Base-by-base conservation (phyloP, 2,329 filamentous ascomycete genomes). In the Sporothrix schenckii region DNA sequence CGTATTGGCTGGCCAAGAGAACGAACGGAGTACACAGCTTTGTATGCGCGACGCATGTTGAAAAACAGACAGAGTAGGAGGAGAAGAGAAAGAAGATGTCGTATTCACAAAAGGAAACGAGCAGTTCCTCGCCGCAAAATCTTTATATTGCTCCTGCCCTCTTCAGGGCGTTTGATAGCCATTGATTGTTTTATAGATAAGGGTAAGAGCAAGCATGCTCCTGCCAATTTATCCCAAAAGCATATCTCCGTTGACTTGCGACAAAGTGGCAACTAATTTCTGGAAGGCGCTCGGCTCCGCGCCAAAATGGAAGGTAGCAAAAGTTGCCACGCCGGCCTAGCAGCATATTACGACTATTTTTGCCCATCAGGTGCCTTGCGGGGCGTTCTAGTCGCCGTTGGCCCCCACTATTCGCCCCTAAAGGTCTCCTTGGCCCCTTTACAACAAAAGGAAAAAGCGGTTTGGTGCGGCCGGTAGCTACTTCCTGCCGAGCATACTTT, bases 181-280 rank as follows among this genome's bases (percentile, higher is more conserved):
- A 52, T 68, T 66, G 34, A 49, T 66, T 30, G 24, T 53, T 41
- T 53, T 47, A 30, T 53, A 27, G 11, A 24, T 7, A 13, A 6
- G 2, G 41, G 63, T 66, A 66, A n/a, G 24, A 24, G n/a, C 30
- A 16, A 34, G 41, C 2, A 16, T 44, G 2, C 14, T 44, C 41
- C 10, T 58, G 54, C 54, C 16, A 39, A 10, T 16, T 47, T 39
- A 39, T 39, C 21, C 16, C 44, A 11, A 10, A 11, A 24, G 63
- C 5, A 34, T 66, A 66, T 53, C 63, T 53, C 63, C 63, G 49
- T 66, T 4, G 49, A 41, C 7, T 52, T 68, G 52, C 66, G 66
- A 68, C 58, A 68, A 68, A 56, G 47, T 49, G 34, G 34, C 34
- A 34, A 21, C 58, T 47, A 47, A 34, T 16, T 16, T 44, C 61